These are phyloP conservation scores for Anethum foeniculum DNA, from an alignment of 140 eudicot species.

Conservation along the genomic window DNA sequence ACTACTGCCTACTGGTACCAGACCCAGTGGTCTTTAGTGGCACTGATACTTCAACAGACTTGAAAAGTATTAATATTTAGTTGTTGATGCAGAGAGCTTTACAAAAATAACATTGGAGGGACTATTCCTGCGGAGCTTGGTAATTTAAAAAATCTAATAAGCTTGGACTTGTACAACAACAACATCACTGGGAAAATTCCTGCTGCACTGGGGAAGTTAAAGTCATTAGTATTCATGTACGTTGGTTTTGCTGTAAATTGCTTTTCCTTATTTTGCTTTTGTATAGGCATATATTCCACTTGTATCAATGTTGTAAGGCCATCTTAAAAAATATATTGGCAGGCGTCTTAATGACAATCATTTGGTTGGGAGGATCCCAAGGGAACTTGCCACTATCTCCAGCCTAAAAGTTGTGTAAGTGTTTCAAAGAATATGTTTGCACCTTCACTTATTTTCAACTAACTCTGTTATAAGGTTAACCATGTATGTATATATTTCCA, in stretches of 20 bases:
- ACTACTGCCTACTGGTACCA: not conserved
- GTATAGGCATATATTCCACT: not conserved
- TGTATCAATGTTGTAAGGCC: not conserved
- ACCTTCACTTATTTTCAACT: not conserved
- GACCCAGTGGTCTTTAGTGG: not conserved
- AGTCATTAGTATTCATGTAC: constrained; percentile 77
- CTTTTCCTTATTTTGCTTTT: not conserved
- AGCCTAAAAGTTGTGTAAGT: constrained; percentile 95
- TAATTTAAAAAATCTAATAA: constrained; percentile 76
- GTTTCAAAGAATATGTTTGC: not conserved
- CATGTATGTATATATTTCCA: constrained; percentile 22
- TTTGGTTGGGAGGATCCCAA: constrained; percentile 73
- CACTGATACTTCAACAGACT: not conserved
- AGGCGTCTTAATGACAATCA: constrained; percentile 85
- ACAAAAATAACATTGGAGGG: constrained; percentile 82
- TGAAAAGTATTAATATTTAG: not conserved
- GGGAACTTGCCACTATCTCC: constrained; percentile 48
- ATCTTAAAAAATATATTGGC: constrained; percentile 9
- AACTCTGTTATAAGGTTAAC: not conserved
- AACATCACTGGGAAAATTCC: constrained; percentile 80
- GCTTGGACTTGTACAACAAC: constrained; percentile 89
- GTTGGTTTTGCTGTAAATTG: constrained; percentile 17
- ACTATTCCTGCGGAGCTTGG: constrained; percentile 84
- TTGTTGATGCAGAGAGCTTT: constrained; percentile 62
- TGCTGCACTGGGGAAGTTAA: constrained; percentile 68